Percentiles rank a stretch among this genome's conserved stretches.
Conservation (phyloP, 805 yeast species). For the Ogataea haglerorum region DNA sequence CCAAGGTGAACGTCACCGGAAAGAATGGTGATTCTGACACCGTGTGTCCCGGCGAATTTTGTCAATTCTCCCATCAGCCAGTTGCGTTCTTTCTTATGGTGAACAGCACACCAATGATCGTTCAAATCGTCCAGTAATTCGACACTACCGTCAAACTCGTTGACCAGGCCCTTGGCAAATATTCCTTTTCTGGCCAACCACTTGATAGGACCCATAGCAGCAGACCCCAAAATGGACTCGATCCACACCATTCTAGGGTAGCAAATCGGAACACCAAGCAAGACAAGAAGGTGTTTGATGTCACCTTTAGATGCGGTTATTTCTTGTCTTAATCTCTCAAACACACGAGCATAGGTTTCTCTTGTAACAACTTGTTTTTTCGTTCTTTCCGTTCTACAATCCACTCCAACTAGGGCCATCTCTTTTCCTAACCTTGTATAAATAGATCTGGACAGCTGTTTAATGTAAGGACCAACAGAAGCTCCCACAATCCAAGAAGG, state of each 20-base stretch:
- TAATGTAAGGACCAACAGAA: conserved; percentile 63
- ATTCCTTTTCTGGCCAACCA: conserved; percentile 59
- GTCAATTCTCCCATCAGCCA: conserved; percentile 56
- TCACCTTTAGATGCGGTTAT: conserved; percentile 45
- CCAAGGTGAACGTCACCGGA: conserved; percentile 94
- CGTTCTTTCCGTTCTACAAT: conserved; percentile 89
- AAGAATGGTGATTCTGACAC: conserved; percentile 76
- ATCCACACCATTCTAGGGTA: conserved; percentile 93
- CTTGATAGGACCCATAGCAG: conserved; percentile 60
- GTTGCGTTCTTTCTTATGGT: conserved; percentile 86
- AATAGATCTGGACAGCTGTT: conserved; percentile 61
- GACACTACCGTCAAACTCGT: conserved; percentile 88
- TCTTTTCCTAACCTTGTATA: conserved; percentile 73
- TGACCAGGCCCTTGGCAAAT: conserved; percentile 68
- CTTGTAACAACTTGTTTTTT: conserved; percentile 51
- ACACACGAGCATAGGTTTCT: conserved; percentile 57
- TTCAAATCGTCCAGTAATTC: conserved; percentile 90
- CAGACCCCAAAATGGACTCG: conserved; percentile 68
- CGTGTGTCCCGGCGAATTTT: conserved; percentile 59
- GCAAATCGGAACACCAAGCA: conserved; percentile 93
- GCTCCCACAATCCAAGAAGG: conserved; percentile 66
- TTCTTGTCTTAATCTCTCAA: conserved; percentile 58
- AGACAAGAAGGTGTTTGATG: conserved; percentile 71
- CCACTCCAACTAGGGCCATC: conserved; percentile 73
- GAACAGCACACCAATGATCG: conserved; percentile 93